A percentile compares a stretch with the other conserved stretches of the same genome.
phyloP scores from a whole-genome alignment of 192 early-diverging fungal genomes.

The Coemansia asiatica region DNA sequence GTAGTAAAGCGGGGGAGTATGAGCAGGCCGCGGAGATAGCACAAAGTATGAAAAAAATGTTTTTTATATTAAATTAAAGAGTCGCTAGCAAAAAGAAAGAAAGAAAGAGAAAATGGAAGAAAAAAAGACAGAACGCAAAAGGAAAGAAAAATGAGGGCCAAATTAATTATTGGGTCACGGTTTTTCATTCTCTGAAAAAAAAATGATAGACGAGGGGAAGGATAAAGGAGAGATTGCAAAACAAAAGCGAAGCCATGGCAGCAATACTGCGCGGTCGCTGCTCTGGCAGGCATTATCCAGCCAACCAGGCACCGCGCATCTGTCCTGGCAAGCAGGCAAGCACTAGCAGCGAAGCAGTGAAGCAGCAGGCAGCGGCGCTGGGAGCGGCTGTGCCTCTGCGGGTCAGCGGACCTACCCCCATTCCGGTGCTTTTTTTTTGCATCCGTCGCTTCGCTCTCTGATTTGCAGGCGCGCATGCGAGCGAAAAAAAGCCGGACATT shows the following conservation, averaged over 20 bases:
- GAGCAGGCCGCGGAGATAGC: slow-evolving; percentile 1
- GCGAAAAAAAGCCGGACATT: not conserved
- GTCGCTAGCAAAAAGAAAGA: slow-evolving; percentile 7
- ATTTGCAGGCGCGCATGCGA: slow-evolving; percentile 8
- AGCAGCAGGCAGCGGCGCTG: not conserved
- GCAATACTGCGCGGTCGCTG: not conserved
- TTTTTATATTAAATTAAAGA: not conserved
- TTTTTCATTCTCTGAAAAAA: not conserved
- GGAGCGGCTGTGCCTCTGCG: slow-evolving; percentile 7
- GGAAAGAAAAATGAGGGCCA: slow-evolving; percentile 8
- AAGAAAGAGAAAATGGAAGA: slow-evolving; percentile 24
- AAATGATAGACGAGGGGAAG: slow-evolving; percentile 3
- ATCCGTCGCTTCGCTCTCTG: slow-evolving; percentile 1
- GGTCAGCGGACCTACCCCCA: slow-evolving; percentile 8
- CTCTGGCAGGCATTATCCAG: not conserved
- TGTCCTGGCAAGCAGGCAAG: too few relatives aligned
- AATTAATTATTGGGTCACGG: slow-evolving; percentile 4
- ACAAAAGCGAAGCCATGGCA: not conserved
- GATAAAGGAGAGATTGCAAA: slow-evolving; percentile 6
- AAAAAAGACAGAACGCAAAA: slow-evolving; percentile 15
- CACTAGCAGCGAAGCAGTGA: too few relatives aligned
- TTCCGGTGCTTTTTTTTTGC: not conserved
- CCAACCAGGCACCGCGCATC: not conserved
- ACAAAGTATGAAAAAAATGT: not conserved
- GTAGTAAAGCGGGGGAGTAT: not conserved